Evolutionary conservation across 352 stramenopile genomes (phyloP), one percentile per base, ranked within the genome.

Genomic region (Phytopythium vexans): DNA sequence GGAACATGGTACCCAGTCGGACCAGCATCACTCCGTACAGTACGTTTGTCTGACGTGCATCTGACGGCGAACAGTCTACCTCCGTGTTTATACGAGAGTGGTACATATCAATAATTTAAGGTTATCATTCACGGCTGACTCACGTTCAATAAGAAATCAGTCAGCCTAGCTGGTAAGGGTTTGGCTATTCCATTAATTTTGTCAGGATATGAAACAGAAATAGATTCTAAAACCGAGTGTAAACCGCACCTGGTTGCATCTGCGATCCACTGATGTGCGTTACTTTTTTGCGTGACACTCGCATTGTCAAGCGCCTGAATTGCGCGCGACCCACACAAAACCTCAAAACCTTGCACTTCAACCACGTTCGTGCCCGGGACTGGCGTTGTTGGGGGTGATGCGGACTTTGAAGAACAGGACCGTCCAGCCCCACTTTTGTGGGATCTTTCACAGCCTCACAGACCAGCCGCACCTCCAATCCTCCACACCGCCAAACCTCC

Each of bases 361-460:
- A 31, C 14, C 31, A 32, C 31, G 43, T 10, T 27, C 1, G 1
- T 2, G 21, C 21, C 21, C 21, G 21, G 21, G 21, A 27, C 21
- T 2, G 21, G 21, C 21, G 21, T 2, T 27, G 21, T 27, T 27
- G 21, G 21, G n/a, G 16, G 27, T 16, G 43, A 37, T 14, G 27
- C 44, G 21, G 44, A 50, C 27, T 51, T 51, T 51, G 45, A 51
- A 51, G 45, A 32, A 33, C 43, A 3, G 16, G 12, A 3, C 9
- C 21, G 27, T 3, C 14, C 41, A 45, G 10, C 31, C 41, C 11
- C n/a, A n/a, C 8, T 45, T 21, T 21, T 40, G 44, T 21, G 40
- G 33, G 45, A 51, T 51, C 45, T 51, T 51, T 51, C 45, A 51
- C 45, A 15, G 45, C 5, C 45, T 50, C 44, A 31, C 32, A 31